Base-by-base conservation (phyloP, 2,329 filamentous ascomycete species). In the Calycina herbarum region DNA sequence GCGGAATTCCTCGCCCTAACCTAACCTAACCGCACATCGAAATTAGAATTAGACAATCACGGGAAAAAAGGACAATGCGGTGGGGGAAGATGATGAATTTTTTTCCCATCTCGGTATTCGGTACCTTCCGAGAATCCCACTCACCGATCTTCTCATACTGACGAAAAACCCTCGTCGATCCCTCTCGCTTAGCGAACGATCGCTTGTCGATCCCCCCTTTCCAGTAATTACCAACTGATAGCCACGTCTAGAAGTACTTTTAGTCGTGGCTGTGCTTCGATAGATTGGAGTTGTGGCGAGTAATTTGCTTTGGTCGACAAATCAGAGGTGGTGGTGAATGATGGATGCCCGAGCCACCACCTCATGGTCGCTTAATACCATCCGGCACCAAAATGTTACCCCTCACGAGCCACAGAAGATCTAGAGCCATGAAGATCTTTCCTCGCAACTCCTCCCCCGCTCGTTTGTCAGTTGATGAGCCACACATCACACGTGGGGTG, bases 161-260 rank as follows among this genome's bases (percentile, higher is more conserved):
- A 54, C 48, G 48, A 27, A 54, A 54, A 54, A 2, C n/a, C 20
- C 20, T 11, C 48, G 24, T 24, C 48, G 20, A 24, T 24, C 10
- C 48, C 48, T 40, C 61, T 56, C 60, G 51, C 31, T 38, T 29
- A 40, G n/a, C 24, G 20, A 38, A 45, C 20, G 54, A 45, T 51
- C 57, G 35, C 62, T 45, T 51, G 45, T 54, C 13, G 20, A 64
- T 58, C 51, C 54, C 54, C 51, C 54, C 58, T 61, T 51, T 56
- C 31, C 35, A 57, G 58, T 42, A 35, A 64, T 58, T 48, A 29
- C 17, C 29, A 51, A 27, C 17, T n/a, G 31, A 58, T 20, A 24
- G 57, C 59, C 59, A 59, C 61, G 24, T 24, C 48, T 13, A 51
- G 15, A 31, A 27, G 13, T 5, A 27, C 29, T 40, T n/a, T 7